phyloP scores from a whole-genome alignment of 2,329 filamentous ascomycete species.

The Colletotrichum caudatum region DNA sequence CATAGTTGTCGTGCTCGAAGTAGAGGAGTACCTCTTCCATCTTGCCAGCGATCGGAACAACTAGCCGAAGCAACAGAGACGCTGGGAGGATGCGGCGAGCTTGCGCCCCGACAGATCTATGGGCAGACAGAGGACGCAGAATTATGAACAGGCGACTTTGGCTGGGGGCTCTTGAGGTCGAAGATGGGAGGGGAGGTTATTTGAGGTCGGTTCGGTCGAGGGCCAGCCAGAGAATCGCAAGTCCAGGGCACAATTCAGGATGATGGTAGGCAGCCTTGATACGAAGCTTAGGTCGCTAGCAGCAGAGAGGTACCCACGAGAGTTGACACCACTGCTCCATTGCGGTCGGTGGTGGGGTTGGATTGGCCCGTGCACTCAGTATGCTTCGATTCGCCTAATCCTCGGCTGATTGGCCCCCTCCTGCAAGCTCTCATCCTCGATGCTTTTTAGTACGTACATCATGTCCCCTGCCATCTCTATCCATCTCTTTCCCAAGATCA shows the following conservation, averaged over 20 bases:
- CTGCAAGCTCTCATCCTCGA: neutral
- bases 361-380: conserved; percentile 26
- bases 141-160: neutral
- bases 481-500: neutral
- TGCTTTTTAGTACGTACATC: neutral
- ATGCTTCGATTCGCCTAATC: conserved; percentile 18
- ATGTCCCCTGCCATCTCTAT: neutral
- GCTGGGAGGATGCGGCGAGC: conserved; percentile 16
- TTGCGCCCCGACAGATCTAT: conserved; percentile 14
- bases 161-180: neutral
- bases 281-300: conserved; percentile 24
- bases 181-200: neutral
- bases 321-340: conserved; percentile 20
- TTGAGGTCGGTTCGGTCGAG: neutral
- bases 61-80: conserved; percentile 9
- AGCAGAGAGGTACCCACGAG: conserved; percentile 5
- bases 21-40: conserved; percentile 56
- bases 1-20: conserved; percentile 53
- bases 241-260: neutral
- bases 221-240: neutral
- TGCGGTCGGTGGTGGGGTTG: conserved; percentile 22
- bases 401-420: conserved; percentile 14
- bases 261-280: conserved; percentile 23
- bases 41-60: conserved; percentile 30
- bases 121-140: conserved; percentile 9